Evolutionary conservation across 176 grass and related monocot species (phyloP), one percentile per base, ranked within the genome.

Genomic region (Neostapfia colusana): DNA sequence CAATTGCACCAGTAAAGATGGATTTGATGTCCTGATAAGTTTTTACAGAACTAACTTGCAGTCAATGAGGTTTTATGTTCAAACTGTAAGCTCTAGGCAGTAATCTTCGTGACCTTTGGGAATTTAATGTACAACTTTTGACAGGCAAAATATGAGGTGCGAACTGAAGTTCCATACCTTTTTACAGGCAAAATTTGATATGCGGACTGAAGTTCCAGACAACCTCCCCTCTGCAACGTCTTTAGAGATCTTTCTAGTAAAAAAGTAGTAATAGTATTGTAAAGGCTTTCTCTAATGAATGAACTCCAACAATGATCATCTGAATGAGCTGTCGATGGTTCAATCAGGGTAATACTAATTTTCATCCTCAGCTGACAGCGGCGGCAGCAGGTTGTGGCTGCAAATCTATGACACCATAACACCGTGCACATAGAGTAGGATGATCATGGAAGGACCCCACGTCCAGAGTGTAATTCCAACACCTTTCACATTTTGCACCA

Each of bases 381-480:
- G 86, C 77, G 0, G 85, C 88, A 25, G 86, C 85, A 63, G 86
- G 49, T 84, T 76, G 75, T 63, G 80, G 87, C 76, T 86, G 51
- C 18, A n/a, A 24, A 24, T 57, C 56, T 54, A 98, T 86, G 40
- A 85, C 95, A 50, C 73, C 58, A 10, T 86, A 87, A 56, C 95
- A 98, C 50, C 95, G 87, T 12, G 85, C 57, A 24, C 95, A 98
- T 1, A 98, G 84, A 17, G 87, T 77, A 54, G 91, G 95, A 73
- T 98, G 95, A 31, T 98, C 95, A 20, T 41, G 44, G 24, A 94
- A 92, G 17, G 89, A 98, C 67, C 95, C 95, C 40, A 98, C 95
- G 50, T 92, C 89, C 36, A 55, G 49, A 35, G 91, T 79, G 73
- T 92, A 94, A 71, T 90, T 89, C 95, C 95, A 98, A 23, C 95